phyloP scores from a whole-genome alignment of 208 protist species.

The Acanthamoeba culbertsoni region DNA sequence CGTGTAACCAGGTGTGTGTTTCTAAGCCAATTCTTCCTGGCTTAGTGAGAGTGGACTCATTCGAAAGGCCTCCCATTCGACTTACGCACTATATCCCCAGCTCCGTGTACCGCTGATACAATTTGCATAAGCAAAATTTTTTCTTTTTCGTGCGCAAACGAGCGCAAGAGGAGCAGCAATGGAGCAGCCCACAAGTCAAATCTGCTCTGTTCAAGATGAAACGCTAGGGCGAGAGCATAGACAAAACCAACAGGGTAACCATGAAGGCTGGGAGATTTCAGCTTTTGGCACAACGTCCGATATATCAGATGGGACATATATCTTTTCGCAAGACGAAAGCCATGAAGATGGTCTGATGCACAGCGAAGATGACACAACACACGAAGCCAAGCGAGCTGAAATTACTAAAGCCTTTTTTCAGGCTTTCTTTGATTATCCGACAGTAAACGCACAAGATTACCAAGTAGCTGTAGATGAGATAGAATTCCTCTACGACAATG shows the following conservation, averaged over 20 bases:
- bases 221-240: no score
- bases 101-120: no score
- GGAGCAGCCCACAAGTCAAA: background rate
- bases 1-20: no score
- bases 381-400: background rate
- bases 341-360: background rate
- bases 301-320: background rate
- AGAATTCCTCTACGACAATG: conserved; percentile 16
- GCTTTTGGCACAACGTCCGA: background rate
- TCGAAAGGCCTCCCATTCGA: no score
- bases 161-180: background rate
- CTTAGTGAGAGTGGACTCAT: no score
- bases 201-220: no score
- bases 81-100: no score
- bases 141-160: no score
- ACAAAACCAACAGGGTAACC: background rate
- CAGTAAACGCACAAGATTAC: background rate
- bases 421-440: conserved; percentile 20
- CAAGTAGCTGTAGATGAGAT: background rate
- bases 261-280: background rate
- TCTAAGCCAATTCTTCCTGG: no score
- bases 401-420: conserved; percentile 9
- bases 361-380: background rate
- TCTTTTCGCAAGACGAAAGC: background rate
- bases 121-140: no score